Percentiles rank a stretch among this genome's conserved stretches.
Evolutionary conservation across 345 rosid species (phyloP).

Genomic region (Leavenworthia alabamica): DNA sequence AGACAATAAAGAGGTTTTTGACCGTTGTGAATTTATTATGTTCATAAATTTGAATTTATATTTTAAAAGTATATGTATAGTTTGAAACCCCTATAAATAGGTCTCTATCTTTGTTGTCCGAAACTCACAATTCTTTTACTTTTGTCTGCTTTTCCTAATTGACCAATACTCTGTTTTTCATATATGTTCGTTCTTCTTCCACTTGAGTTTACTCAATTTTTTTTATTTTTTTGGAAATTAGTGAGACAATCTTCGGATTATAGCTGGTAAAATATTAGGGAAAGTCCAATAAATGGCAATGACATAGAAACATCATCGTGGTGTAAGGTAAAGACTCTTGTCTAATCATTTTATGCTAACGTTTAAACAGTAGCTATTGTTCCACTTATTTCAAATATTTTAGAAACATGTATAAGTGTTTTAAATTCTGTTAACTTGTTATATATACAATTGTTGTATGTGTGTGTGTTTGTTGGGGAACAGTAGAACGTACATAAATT

Average conservation of each 20-base stretch:
- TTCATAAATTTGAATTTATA: too few relatives aligned
- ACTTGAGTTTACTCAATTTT: not conserved
- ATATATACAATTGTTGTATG: not conserved
- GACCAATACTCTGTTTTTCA: not conserved
- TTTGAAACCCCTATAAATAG: not conserved
- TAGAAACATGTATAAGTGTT: not conserved
- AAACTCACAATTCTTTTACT: too few relatives aligned
- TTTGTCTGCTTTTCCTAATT: too few relatives aligned
- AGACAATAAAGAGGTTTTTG: too few relatives aligned
- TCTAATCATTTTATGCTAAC: not conserved
- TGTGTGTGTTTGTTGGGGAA: too few relatives aligned
- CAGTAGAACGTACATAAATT: not conserved
- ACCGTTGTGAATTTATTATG: too few relatives aligned
- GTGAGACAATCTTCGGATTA: too few relatives aligned
- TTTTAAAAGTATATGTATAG: not conserved
- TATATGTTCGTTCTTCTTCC: not conserved
- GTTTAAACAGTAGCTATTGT: not conserved
- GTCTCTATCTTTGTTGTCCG: not conserved
- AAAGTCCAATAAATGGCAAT: too few relatives aligned
- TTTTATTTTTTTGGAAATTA: too few relatives aligned
- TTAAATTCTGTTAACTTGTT: not conserved
- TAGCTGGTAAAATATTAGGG: too few relatives aligned
- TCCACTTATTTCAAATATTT: not conserved
- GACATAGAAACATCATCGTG: not conserved
- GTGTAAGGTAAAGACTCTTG: not conserved